Base-by-base conservation (phyloP, 2,329 filamentous ascomycete species). In the Cladosporium sp. region DNA sequence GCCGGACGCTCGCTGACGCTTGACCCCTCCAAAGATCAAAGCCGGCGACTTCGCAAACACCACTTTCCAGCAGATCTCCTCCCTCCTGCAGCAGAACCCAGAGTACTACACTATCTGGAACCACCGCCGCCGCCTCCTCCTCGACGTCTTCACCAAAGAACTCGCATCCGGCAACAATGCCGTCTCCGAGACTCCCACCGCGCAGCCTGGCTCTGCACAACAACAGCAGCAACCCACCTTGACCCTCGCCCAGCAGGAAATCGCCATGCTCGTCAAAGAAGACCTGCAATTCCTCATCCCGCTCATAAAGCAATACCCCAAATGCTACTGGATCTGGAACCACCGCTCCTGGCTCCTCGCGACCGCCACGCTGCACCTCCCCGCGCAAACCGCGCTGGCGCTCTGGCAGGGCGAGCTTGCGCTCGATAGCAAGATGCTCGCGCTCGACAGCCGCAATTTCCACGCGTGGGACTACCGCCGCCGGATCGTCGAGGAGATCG, bases 251-350 rank as follows among this genome's bases (percentile, higher is more conserved):
- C 72, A 78, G 69, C 73, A 78, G 68, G 72, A 76, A 52, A 76
- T 81, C 34, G 77, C 82, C 51, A 80, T 87, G 2, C 75, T 90
- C 36, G 84, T 98, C 68, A 85, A 86, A 57, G 82, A 86, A 65
- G 95, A 99, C 76, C 83, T 99, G 38, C 81, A 82, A 58, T 97
- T 97, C 75, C 89, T 94, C 38, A 87, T 97, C 49, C 92, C 92
- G 0, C 85, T 99, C 24, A 86, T 99, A 59, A 85, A 92, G 70
- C 88, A 92, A 71, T 94, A 88, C 71, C 95, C 95, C 7, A 99
- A 99, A 78, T 98, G 95, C 83, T 99, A 99, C 81, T 98, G 95
- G 94, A 94, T 99, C 74, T 99, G 95, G 95, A 96, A 97, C 72
- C 94, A 97, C 79, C 89, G 95, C 32, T 80, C 90, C 55, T 99